Evolutionary conservation across 2,329 filamentous ascomycete genomes (phyloP).

Genomic region (Aspergillus oerlinghausenensis): DNA sequence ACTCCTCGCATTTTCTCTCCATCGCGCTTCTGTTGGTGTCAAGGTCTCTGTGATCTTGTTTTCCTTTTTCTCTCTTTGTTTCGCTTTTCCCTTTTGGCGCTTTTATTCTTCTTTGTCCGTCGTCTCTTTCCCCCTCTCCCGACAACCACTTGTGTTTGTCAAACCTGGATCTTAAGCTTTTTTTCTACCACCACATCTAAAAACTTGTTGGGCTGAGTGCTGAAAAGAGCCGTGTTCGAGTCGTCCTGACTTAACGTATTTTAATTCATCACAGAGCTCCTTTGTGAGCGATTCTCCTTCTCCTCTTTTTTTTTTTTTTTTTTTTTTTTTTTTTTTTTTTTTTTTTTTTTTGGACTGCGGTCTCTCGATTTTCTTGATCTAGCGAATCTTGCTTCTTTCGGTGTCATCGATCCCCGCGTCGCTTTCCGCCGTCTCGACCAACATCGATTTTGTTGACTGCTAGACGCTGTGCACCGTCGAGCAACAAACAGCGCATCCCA

Average conservation of each 20-base stretch:
- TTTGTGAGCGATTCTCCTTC: neutral
- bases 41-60: neutral
- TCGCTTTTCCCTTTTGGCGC: slow-evolving; percentile 10
- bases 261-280: slow-evolving; percentile 14
- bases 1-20: slow-evolving; percentile 25
- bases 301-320: too few species aligned
- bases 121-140: slow-evolving; percentile 2
- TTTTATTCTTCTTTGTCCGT: slow-evolving; percentile 5
- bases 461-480: slow-evolving; percentile 22
- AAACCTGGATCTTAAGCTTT: slow-evolving; percentile 3
- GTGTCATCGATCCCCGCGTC: slow-evolving; percentile 22
- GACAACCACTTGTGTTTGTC: slow-evolving; percentile 1
- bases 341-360: neutral
- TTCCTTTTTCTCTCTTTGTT: slow-evolving; percentile 13
- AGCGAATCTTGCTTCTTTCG: slow-evolving; percentile 6
- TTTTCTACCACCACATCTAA: slow-evolving; percentile 3
- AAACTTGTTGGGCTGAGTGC: slow-evolving; percentile 10
- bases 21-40: slow-evolving; percentile 10
- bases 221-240: slow-evolving; percentile 12
- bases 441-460: slow-evolving; percentile 20
- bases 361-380: slow-evolving; percentile 3
- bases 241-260: slow-evolving; percentile 15
- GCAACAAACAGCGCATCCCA: slow-evolving; percentile 15
- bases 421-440: slow-evolving; percentile 21
- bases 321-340: too few species aligned